Evolutionary conservation across 148 eudicot genomes (phyloP), one percentile per base, ranked within the genome.

Genomic region (Tetragonia tetragonoides): DNA sequence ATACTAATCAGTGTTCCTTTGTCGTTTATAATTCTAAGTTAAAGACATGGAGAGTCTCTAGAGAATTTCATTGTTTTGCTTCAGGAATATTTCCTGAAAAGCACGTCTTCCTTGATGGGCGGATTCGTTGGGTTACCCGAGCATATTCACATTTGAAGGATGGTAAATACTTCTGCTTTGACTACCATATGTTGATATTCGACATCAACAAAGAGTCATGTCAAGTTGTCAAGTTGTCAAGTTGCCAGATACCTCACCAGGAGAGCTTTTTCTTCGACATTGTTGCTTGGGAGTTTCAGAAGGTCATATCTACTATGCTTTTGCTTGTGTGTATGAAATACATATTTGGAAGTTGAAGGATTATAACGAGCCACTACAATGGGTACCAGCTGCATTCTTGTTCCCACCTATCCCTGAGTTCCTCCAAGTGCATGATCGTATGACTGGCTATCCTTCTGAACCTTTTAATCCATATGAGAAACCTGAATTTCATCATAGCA

Each of bases 161-260:
- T 28, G 20, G 18, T 4, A 34, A 6, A 17, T 37, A 8, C 16
- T 12, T 7, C 9, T 6, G 7, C 44, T 38, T 14, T 37, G 68
- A 38, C 39, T 68, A 40, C 72, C 9, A 68, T 20, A 44, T 69
- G 72, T 28, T 69, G 18, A 17, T 69, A 69, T 69, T 69, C 14
- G 72, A 69, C 72, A 46, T 69, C 18, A 21, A 10, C 4, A 23
- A 69, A 20, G 34, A 42, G 56, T 69, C 72, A 18, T 69, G 72
- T 47, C 28, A 28, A 69, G 51, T 69, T 24, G n/a, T n/a, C n/a
- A n/a, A n/a, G n/a, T n/a, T n/a, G 42, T 69, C 56, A 69, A 69
- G 14, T 44, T 69, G 72, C 72, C 72, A 6, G 37, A 69, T 44
- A 69, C 42, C 47, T 44, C 47, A 44, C 7, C 6, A 44, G 47